phyloP scores from a whole-genome alignment of 495 filamentous ascomycete genomes.

The Parachaetomium inaequale region DNA sequence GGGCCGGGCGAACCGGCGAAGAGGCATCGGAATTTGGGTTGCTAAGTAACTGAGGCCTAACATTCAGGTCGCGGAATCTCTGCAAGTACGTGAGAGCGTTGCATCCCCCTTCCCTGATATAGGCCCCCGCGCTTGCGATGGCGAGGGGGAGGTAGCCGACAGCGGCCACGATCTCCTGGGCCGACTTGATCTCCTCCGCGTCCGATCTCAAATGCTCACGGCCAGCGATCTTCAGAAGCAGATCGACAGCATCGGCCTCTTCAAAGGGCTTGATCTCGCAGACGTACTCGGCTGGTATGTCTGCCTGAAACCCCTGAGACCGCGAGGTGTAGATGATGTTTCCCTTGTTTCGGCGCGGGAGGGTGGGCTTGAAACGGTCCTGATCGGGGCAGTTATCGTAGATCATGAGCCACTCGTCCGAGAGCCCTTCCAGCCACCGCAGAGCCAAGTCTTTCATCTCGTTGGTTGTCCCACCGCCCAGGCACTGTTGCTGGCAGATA shows the following conservation, averaged over 20 bases:
- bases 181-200: background rate
- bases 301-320: background rate
- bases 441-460: slow-evolving; percentile 7
- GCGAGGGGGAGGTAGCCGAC: slow-evolving; percentile 25
- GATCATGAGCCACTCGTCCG: slow-evolving; percentile 22
- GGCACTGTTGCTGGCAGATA: slow-evolving; percentile 5
- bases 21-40: slow-evolving; percentile 1
- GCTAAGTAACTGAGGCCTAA: background rate
- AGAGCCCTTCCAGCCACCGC: slow-evolving; percentile 10
- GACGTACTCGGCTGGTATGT: slow-evolving; percentile 5
- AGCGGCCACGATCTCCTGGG: slow-evolving; percentile 9
- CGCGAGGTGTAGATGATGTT: slow-evolving; percentile 28
- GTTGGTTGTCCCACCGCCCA: background rate
- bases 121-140: slow-evolving; percentile 19
- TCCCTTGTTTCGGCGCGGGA: slow-evolving; percentile 12
- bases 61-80: background rate
- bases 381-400: slow-evolving; percentile 16
- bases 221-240: slow-evolving; percentile 18
- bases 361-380: background rate
- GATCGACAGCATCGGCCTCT: slow-evolving; percentile 14
- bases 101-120: slow-evolving; percentile 8
- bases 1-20: background rate
- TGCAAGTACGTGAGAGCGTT: slow-evolving; percentile 4
- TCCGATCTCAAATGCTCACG: background rate
- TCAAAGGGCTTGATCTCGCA: slow-evolving; percentile 15